Conservation (phyloP, 192 early-diverging fungal genomes). For the Podila epicladia region DNA sequence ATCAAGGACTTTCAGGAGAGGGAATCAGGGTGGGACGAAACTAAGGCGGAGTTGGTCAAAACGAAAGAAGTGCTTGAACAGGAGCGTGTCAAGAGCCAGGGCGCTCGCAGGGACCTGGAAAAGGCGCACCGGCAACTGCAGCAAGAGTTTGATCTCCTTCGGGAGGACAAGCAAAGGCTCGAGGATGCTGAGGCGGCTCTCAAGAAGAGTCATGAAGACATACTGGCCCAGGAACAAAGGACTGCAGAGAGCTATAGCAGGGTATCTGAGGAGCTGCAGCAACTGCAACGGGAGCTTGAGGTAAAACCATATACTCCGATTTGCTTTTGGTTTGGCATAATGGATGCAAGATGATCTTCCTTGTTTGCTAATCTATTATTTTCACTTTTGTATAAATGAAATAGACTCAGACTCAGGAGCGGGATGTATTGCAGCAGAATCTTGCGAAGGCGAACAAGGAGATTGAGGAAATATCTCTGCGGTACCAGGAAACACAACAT, state of each 20-base stretch:
- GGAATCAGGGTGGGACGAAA: conserved; percentile 31
- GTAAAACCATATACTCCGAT: background rate
- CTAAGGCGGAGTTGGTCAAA: conserved; percentile 19
- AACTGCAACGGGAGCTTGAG: background rate
- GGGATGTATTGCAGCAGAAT: background rate
- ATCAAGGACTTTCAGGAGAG: conserved; percentile 48
- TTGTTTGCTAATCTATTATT: too few species aligned
- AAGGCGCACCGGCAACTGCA: conserved; percentile 13
- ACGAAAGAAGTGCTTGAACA: conserved; percentile 25
- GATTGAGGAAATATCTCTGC: background rate
- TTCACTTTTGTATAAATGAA: background rate
- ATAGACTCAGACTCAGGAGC: background rate
- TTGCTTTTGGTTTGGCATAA: too few species aligned
- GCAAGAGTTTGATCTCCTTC: conserved; percentile 4
- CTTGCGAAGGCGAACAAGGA: background rate
- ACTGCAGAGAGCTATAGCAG: background rate
- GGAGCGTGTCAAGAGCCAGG: conserved; percentile 5
- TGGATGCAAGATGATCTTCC: too few species aligned
- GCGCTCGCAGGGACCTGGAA: conserved; percentile 14
- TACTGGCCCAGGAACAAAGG: too few species aligned
- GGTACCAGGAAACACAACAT: background rate
- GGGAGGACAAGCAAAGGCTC: conserved; percentile 1
- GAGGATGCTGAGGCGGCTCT: conserved; percentile 2
- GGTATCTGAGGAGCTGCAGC: background rate
- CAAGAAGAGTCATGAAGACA: background rate